A percentile compares a stretch with the other conserved stretches of the same genome.
Conservation (phyloP, 306 rosid genomes). For the Nissolia schottii region DNA sequence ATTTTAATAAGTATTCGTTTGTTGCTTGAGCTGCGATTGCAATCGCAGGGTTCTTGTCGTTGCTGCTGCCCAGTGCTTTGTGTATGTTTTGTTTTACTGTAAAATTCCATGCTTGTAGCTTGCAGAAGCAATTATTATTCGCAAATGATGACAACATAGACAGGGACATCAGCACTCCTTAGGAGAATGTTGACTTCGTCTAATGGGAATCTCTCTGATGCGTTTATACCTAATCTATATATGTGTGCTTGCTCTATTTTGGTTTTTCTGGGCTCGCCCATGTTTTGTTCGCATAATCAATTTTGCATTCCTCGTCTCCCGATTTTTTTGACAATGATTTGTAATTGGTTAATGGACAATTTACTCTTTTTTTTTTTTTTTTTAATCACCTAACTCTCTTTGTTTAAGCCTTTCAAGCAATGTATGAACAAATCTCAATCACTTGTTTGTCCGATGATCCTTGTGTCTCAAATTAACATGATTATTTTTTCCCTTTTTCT, state of each 20-base stretch:
- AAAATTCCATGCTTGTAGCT: neutral
- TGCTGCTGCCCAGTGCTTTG: neutral
- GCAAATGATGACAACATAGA: slow-evolving; percentile 50
- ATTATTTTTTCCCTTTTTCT: neutral
- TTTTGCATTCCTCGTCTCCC: neutral
- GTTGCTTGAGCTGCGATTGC: neutral
- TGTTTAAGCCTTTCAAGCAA: too few species aligned
- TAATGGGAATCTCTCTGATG: slow-evolving; percentile 61
- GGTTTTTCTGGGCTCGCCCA: neutral
- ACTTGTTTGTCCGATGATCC: too few species aligned
- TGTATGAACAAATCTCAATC: too few species aligned
- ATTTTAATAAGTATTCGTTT: too few species aligned
- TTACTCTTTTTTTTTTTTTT: too few species aligned
- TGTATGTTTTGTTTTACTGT: neutral
- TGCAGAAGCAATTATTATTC: neutral
- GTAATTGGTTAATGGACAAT: too few species aligned
- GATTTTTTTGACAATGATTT: too few species aligned
- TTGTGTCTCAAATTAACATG: neutral
- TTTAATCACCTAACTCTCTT: too few species aligned
- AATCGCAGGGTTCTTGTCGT: too few species aligned
- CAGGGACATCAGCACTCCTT: slow-evolving; percentile 62
- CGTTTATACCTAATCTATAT: neutral
- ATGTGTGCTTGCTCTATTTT: too few species aligned
- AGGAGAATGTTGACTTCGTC: slow-evolving; percentile 39
- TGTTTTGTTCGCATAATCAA: neutral